A percentile compares a stretch with the other conserved stretches of the same genome.
Conservation (phyloP, 371 early-diverging fungal species). For the Phascolomyces articulosus region DNA sequence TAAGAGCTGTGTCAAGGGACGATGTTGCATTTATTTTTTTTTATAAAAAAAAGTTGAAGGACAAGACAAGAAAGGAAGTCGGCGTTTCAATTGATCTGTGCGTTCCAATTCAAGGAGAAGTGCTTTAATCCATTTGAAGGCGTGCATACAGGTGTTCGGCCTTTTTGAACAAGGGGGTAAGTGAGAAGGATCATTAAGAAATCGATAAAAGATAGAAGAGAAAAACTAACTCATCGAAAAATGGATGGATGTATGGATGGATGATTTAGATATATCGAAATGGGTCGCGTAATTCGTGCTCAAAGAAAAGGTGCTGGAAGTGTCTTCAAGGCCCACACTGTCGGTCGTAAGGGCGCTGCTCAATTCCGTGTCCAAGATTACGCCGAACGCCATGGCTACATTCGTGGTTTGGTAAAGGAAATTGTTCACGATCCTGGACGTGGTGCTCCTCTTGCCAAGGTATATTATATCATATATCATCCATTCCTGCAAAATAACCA, state of each 20-base stretch:
- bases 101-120: background rate
- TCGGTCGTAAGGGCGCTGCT: slow-evolving; percentile 96
- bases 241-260: slow-evolving; percentile 26
- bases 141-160: background rate
- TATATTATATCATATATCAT: no score
- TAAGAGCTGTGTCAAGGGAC: slow-evolving; percentile 5
- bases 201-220: background rate
- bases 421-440: slow-evolving; percentile 99
- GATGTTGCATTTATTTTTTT: slow-evolving; percentile 13
- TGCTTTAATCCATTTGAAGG: background rate
- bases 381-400: slow-evolving; percentile 97
- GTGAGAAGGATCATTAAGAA: background rate
- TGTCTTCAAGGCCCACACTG: slow-evolving; percentile 97
- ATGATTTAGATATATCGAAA: slow-evolving; percentile 23
- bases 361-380: slow-evolving; percentile 93
- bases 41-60: background rate
- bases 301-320: slow-evolving; percentile 99
- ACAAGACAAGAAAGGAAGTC: background rate
- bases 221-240: background rate
- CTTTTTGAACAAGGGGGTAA: slow-evolving; percentile 7
- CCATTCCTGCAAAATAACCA: no score
- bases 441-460: slow-evolving; percentile 99
- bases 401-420: slow-evolving; percentile 97
- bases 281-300: slow-evolving; percentile 84
- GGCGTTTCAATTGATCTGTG: background rate